Evolutionary conservation across 2,329 filamentous ascomycete species (phyloP), one percentile per base, ranked within the genome.

Genomic region (Aspergillus sp.): DNA sequence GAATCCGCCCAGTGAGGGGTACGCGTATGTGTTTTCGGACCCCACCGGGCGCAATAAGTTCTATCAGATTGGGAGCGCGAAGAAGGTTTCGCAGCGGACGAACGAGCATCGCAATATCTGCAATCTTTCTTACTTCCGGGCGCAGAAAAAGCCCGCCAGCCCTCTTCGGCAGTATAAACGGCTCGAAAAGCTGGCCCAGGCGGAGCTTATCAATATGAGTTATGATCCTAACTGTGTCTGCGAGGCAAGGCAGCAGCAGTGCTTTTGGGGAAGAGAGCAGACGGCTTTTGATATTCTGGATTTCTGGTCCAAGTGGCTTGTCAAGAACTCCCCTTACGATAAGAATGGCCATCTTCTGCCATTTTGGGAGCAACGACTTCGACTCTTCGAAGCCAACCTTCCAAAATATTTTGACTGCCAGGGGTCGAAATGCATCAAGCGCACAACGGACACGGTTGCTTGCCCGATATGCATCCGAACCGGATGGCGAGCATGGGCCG

Each of bases 301-400:
- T 8, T 57, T 53, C 35, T 64, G 62, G 62, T 54, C 56, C 8
- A 44, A 41, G 8, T 64, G 62, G 62, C 52, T 64, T 3, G 15
- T 37, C 9, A 31, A 46, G 4, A 41, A 62, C n/a, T 4, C 51
- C 0, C 60, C 62, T 2, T 64, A 59, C 21, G 51, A 54, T 37
- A 51, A 56, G 2, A 19, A 55, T 4, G 56, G 58, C 2, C 8
- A 37, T 7, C 48, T 64, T 14, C 41, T 54, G 4, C 58, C 62
- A 11, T 62, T 62, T 33, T 64, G 62, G 62, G 46, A 33, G 17
- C 23, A 57, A 8, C 54, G 62, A 14, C 41, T 64, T 3, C 45
- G 58, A 8, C 11, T 31, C 11, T 54, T 61, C 14, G 46, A 49
- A 12, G 15, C 21, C 7, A 52, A 51, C 4, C 23, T 50, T 11